Conservation (phyloP, 164 flowering plant genomes). For the Macadamia integrifolia region DNA sequence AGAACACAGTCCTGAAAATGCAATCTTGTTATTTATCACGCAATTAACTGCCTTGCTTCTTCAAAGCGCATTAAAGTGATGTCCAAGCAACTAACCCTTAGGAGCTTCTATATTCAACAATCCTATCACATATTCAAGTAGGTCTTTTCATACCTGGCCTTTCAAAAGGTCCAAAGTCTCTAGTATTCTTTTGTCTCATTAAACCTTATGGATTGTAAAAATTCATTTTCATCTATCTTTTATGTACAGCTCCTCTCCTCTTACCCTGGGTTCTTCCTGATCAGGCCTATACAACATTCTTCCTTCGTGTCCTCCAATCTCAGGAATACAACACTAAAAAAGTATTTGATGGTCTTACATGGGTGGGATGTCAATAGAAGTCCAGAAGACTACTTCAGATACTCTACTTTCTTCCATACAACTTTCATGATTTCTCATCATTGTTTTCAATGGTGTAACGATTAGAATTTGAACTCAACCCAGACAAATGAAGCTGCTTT, state of each 20-base stretch:
- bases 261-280: background rate
- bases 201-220: too few relatives aligned
- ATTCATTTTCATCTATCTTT: background rate
- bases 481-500: conserved; percentile 63
- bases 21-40: too few relatives aligned
- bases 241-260: background rate
- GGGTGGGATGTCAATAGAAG: background rate
- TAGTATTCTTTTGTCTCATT: too few relatives aligned
- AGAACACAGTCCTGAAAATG: too few relatives aligned
- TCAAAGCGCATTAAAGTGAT: too few relatives aligned
- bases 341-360: too few relatives aligned
- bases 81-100: too few relatives aligned
- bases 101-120: too few relatives aligned
- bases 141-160: too few relatives aligned
- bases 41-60: too few relatives aligned
- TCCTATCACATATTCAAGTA: too few relatives aligned
- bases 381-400: background rate
- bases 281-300: background rate
- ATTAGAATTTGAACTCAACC: conserved; percentile 33
- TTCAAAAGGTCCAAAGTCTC: too few relatives aligned
- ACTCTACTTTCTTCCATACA: background rate
- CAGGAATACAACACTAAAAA: background rate
- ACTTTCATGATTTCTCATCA: conserved; percentile 20
- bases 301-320: background rate
- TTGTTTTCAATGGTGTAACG: conserved; percentile 64